phyloP scores from a whole-genome alignment of 768 basidiomycete species.

The Leccinum pellstonianum region DNA sequence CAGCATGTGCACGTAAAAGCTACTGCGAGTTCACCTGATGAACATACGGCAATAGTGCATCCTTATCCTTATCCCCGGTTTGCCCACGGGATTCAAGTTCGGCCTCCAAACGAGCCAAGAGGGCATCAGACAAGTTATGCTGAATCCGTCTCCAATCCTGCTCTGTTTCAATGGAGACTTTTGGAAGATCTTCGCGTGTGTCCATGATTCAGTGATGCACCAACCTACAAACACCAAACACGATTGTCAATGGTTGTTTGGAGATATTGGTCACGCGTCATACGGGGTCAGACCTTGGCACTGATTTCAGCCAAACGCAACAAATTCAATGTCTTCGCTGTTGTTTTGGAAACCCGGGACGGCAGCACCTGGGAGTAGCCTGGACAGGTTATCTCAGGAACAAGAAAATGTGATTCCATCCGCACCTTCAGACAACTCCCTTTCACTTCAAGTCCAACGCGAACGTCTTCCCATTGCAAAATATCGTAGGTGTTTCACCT shows the following conservation, averaged over 20 bases:
- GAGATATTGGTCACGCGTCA: not conserved
- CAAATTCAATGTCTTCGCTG: constrained; percentile 44
- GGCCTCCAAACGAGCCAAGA: constrained; percentile 46
- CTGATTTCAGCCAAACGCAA: not conserved
- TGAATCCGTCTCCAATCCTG: constrained; percentile 67
- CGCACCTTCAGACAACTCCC: constrained; percentile 49
- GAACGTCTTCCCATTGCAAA: constrained; percentile 87
- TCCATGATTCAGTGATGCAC: constrained; percentile 22
- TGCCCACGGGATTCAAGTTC: constrained; percentile 42
- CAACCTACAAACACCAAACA: no score
- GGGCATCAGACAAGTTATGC: constrained; percentile 47
- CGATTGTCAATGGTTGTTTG: no score
- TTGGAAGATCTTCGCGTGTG: constrained; percentile 42
- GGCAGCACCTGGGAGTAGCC: constrained; percentile 75
- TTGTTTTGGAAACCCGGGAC: constrained; percentile 94
- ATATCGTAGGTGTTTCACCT: constrained; percentile 53
- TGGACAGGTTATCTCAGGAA: constrained; percentile 78
- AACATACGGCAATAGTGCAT: constrained; percentile 47
- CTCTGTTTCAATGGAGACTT: constrained; percentile 64
- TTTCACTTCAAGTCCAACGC: constrained; percentile 73
- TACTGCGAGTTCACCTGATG: constrained; percentile 41
- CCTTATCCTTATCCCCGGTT: constrained; percentile 38
- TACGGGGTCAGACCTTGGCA: not conserved
- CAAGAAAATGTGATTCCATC: constrained; percentile 74
- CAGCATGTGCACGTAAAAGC: constrained; percentile 1